These are phyloP conservation scores for Suillus tomentosus DNA, from an alignment of 768 basidiomycete species.

Conservation along the genomic window DNA sequence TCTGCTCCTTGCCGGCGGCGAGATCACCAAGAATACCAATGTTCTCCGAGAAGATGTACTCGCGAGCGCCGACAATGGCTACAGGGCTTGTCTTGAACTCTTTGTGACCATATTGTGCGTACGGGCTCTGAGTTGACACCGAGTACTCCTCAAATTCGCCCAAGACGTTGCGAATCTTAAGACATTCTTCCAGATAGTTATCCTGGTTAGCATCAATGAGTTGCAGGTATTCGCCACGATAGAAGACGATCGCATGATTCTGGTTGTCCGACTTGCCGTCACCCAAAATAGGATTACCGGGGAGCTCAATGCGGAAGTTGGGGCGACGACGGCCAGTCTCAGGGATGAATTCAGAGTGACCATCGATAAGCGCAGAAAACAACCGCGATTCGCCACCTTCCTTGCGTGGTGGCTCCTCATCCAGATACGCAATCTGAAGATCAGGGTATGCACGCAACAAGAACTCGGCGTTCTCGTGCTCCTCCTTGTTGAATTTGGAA, in stretches of 20 bases:
- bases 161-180: slow-evolving; percentile 98
- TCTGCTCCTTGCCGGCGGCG: slow-evolving; percentile 99
- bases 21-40: slow-evolving; percentile 98
- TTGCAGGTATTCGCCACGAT: slow-evolving; percentile 98
- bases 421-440: slow-evolving; percentile 96
- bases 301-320: slow-evolving; percentile 98
- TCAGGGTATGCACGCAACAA: slow-evolving; percentile 96
- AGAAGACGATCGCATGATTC: slow-evolving; percentile 99
- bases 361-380: slow-evolving; percentile 96
- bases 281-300: slow-evolving; percentile 98
- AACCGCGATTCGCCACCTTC: slow-evolving; percentile 95
- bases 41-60: slow-evolving; percentile 99
- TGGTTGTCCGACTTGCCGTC: slow-evolving; percentile 99
- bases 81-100: slow-evolving; percentile 89
- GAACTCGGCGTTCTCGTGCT: slow-evolving; percentile 99
- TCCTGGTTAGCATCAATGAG: slow-evolving; percentile 99
- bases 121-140: slow-evolving; percentile 86
- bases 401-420: slow-evolving; percentile 92
- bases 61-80: slow-evolving; percentile 97
- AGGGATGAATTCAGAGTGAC: slow-evolving; percentile 93
- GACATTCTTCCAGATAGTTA: slow-evolving; percentile 98
- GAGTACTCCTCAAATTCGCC: slow-evolving; percentile 96
- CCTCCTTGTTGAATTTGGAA: slow-evolving; percentile 99
- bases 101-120: slow-evolving; percentile 85
- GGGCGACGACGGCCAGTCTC: slow-evolving; percentile 88